Evolutionary conservation across 306 rosid genomes (phyloP).

Genomic region (Dalbergia cultrata): DNA sequence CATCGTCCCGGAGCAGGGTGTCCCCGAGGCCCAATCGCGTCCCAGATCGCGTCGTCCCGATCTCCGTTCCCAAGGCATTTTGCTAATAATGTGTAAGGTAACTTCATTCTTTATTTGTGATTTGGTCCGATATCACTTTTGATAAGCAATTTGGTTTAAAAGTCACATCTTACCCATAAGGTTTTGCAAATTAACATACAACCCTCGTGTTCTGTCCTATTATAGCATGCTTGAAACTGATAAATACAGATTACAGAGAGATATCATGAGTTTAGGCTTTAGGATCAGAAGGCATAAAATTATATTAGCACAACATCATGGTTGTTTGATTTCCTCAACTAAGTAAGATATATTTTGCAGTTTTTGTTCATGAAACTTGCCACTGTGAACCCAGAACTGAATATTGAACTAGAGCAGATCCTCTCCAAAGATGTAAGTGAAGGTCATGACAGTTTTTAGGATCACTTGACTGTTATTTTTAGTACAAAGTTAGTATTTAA

Average conservation of each 20-base stretch:
- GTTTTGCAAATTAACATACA: neutral
- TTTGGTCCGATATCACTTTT: neutral
- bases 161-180: neutral
- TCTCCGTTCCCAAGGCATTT: no score
- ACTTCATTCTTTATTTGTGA: neutral
- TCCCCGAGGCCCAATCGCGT: no score
- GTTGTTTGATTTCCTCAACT: conserved; percentile 14
- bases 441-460: conserved; percentile 7
- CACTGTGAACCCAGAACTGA: conserved; percentile 79
- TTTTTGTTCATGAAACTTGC: conserved; percentile 87
- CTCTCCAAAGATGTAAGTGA: conserved; percentile 81
- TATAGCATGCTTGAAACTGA: neutral
- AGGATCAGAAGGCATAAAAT: neutral
- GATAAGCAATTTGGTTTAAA: neutral
- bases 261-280: neutral
- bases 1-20: no score
- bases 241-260: neutral
- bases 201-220: neutral
- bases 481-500: conserved; percentile 1
- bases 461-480: neutral
- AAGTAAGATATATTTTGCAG: conserved; percentile 52
- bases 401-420: conserved; percentile 68
- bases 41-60: no score
- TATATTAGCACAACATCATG: neutral
- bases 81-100: neutral